Percentiles rank a stretch among this genome's conserved stretches.
Evolutionary conservation across 495 filamentous ascomycete species (phyloP).

Genomic region (Staphylotrichum longicolle): DNA sequence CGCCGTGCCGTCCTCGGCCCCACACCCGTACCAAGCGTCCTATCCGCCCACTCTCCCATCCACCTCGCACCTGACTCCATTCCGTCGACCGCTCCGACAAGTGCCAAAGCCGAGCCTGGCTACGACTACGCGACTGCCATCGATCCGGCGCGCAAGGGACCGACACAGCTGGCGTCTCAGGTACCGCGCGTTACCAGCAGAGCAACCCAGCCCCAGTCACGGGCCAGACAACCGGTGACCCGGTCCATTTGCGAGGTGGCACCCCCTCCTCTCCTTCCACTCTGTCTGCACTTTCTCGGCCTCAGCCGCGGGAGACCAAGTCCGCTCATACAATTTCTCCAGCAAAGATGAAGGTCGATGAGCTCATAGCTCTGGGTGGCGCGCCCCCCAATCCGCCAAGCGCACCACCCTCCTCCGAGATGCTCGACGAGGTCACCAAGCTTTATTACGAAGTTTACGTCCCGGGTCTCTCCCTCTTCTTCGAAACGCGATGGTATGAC

Average conservation of each 20-base stretch:
- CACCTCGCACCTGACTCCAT: conserved; percentile 37
- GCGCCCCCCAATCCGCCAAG: conserved; percentile 59
- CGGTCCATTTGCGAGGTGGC: conserved; percentile 31
- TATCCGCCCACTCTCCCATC: conserved; percentile 31
- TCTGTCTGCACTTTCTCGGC: conserved; percentile 26
- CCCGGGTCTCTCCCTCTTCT: conserved; percentile 70
- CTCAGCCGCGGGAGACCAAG: conserved; percentile 32
- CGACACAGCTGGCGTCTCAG: conserved; percentile 29
- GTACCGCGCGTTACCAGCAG: conserved; percentile 41
- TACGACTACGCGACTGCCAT: conserved; percentile 71
- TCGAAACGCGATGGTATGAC: conserved; percentile 83
- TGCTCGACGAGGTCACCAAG: conserved; percentile 66
- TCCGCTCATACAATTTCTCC: conserved; percentile 48
- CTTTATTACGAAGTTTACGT: conserved; percentile 76
- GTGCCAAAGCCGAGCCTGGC: conserved; percentile 53
- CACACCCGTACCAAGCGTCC: conserved; percentile 33
- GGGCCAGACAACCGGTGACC: conserved; percentile 25
- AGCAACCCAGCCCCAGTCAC: conserved; percentile 27
- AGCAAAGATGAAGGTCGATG: conserved; percentile 73
- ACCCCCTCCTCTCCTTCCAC: conserved; percentile 29
- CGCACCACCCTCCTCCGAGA: conserved; percentile 50
- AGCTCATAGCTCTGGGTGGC: conserved; percentile 68
- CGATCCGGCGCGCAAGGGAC: conserved; percentile 66
- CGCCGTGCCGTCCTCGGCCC: conserved; percentile 36
- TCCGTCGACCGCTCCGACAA: conserved; percentile 50